Conservation (phyloP, 2,329 filamentous ascomycete genomes). For the Aureobasidium musti region DNA sequence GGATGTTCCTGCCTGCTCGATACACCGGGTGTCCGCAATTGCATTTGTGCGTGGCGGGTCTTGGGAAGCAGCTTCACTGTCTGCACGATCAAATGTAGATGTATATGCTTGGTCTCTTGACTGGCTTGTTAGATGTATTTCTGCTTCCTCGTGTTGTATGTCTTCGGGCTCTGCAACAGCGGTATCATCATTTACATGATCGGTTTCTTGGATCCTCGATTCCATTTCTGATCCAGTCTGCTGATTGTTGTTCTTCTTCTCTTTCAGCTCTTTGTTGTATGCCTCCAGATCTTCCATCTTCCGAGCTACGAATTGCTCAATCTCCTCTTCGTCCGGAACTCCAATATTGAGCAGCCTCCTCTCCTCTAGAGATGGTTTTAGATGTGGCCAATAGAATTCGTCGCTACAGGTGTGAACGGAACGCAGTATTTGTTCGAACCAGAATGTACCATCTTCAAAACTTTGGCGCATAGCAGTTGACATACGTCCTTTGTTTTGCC, state of each 20-base stretch:
- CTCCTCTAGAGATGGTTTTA: not conserved
- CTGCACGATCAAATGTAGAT: too few species aligned
- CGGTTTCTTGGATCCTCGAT: not conserved
- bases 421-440: slow-evolving; percentile 3
- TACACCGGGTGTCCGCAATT: too few species aligned
- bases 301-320: not conserved
- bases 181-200: not conserved
- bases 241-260: not conserved
- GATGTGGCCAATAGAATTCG: slow-evolving; percentile 17
- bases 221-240: not conserved
- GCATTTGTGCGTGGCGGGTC: too few species aligned
- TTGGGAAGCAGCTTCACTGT: too few species aligned
- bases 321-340: not conserved
- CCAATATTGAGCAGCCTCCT: not conserved
- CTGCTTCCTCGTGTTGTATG: not conserved
- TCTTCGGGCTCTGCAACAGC: not conserved
- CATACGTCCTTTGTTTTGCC: not conserved
- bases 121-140: too few species aligned
- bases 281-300: not conserved
- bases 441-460: not conserved
- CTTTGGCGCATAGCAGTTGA: not conserved
- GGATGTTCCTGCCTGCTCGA: too few species aligned
- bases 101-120: too few species aligned
- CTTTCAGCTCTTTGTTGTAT: not conserved
- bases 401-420: too few species aligned